A percentile compares a stretch with the other conserved stretches of the same genome.
Conservation (phyloP, 805 yeast genomes). For the Cyberlindnera xylosilytica region DNA sequence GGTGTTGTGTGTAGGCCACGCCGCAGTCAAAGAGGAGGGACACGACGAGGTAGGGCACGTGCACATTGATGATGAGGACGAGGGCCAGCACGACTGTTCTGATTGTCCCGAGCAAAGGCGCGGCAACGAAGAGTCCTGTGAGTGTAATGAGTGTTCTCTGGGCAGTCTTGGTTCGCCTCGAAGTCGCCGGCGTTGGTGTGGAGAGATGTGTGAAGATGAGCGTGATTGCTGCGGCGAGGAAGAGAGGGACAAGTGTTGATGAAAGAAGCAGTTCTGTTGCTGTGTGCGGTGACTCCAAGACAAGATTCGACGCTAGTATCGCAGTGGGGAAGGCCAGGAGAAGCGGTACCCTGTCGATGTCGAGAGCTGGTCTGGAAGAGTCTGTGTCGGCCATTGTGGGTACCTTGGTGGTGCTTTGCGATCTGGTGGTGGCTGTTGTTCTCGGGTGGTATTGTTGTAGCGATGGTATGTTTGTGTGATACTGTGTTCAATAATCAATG, state of each 20-base stretch:
- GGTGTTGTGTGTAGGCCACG: slow-evolving; percentile 4
- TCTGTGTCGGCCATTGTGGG: not conserved
- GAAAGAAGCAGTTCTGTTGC: not conserved
- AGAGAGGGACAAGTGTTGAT: slow-evolving; percentile 14
- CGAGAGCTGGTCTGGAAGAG: slow-evolving; percentile 14
- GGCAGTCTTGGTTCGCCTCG: not conserved
- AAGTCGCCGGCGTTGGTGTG: not conserved
- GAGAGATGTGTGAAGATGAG: slow-evolving; percentile 9
- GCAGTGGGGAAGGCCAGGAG: slow-evolving; percentile 28
- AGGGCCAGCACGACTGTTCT: slow-evolving; percentile 22
- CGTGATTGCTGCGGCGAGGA: slow-evolving; percentile 17
- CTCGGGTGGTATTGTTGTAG: not conserved
- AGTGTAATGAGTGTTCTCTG: slow-evolving; percentile 10
- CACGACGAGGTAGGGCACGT: slow-evolving; percentile 7
- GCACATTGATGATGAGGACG: slow-evolving; percentile 19
- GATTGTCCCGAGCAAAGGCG: slow-evolving; percentile 22
- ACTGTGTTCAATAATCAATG: no score
- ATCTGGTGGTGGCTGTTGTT: not conserved
- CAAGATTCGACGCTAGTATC: slow-evolving; percentile 22
- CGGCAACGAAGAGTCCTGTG: slow-evolving; percentile 12
- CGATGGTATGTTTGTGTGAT: no score
- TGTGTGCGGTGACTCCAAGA: not conserved
- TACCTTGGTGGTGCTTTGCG: not conserved
- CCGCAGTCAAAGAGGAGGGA: slow-evolving; percentile 19
- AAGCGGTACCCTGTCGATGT: slow-evolving; percentile 24